Evolutionary conservation across 2,329 filamentous ascomycete species (phyloP).

Genomic region (Beauveria brongniartii): DNA sequence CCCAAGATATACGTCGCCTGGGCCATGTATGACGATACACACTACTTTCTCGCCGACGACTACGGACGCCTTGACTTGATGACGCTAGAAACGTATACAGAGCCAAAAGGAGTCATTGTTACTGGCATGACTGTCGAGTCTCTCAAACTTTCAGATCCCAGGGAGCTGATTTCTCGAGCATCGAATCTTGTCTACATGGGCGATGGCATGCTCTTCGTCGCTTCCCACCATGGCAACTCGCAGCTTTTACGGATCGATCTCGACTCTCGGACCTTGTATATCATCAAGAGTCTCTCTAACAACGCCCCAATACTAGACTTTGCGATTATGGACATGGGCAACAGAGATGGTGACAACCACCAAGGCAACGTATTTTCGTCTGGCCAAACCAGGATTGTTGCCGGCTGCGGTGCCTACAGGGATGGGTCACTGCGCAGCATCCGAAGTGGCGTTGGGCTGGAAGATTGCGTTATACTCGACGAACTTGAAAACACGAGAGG

Average conservation of each 20-base stretch:
- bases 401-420: slow-evolving; percentile 82
- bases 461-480: slow-evolving; percentile 74
- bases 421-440: slow-evolving; percentile 87
- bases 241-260: slow-evolving; percentile 61
- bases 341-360: slow-evolving; percentile 67
- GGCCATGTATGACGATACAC: slow-evolving; percentile 72
- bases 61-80: slow-evolving; percentile 82
- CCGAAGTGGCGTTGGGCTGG: slow-evolving; percentile 84
- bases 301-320: slow-evolving; percentile 92
- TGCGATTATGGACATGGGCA: slow-evolving; percentile 91
- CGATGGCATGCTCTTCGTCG: slow-evolving; percentile 68
- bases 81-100: slow-evolving; percentile 61
- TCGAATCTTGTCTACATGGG: slow-evolving; percentile 72
- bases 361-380: slow-evolving; percentile 84
- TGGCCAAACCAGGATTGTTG: slow-evolving; percentile 87
- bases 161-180: slow-evolving; percentile 57
- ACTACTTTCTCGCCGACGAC: slow-evolving; percentile 86
- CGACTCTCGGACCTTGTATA: slow-evolving; percentile 39
- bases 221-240: slow-evolving; percentile 87
- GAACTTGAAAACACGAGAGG: slow-evolving; percentile 68
- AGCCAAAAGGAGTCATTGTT: slow-evolving; percentile 58
- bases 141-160: slow-evolving; percentile 21
- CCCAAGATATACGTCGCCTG: slow-evolving; percentile 87
- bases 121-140: slow-evolving; percentile 60
- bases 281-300: slow-evolving; percentile 64